These are phyloP conservation scores for Hanseniaspora occidentalis DNA, from an alignment of 805 yeast species.

Conservation along the genomic window DNA sequence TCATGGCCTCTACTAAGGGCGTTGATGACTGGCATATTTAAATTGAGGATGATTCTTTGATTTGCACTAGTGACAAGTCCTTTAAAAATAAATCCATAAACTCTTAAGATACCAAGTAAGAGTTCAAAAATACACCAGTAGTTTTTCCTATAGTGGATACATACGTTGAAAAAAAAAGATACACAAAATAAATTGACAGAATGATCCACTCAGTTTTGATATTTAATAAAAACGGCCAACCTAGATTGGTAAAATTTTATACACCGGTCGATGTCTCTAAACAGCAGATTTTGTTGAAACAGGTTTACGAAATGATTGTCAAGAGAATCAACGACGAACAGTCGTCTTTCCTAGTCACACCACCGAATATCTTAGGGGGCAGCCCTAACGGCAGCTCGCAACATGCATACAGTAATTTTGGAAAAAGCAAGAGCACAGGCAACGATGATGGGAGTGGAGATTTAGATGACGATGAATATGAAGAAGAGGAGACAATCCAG, in stretches of 20 bases:
- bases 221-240: constrained; percentile 81
- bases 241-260: constrained; percentile 82
- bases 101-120: background rate
- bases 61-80: too few species aligned
- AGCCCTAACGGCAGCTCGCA: constrained; percentile 1
- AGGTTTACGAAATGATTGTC: constrained; percentile 67
- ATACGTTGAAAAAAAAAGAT: background rate
- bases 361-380: constrained; percentile 36
- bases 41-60: too few species aligned
- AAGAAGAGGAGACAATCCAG: constrained; percentile 59
- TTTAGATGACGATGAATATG: constrained; percentile 15
- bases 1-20: too few species aligned
- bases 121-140: background rate
- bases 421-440: constrained; percentile 2
- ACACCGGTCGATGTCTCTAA: constrained; percentile 80
- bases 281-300: constrained; percentile 67
- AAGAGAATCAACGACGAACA: constrained; percentile 54
- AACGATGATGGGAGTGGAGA: constrained; percentile 23
- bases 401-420: constrained; percentile 3
- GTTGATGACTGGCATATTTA: too few species aligned
- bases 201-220: constrained; percentile 85
- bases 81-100: too few species aligned
- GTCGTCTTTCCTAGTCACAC: constrained; percentile 84
- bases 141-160: too few species aligned
- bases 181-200: background rate